These are phyloP conservation scores for Cubamyces lactineus DNA, from an alignment of 768 basidiomycete genomes.

Conservation along the genomic window DNA sequence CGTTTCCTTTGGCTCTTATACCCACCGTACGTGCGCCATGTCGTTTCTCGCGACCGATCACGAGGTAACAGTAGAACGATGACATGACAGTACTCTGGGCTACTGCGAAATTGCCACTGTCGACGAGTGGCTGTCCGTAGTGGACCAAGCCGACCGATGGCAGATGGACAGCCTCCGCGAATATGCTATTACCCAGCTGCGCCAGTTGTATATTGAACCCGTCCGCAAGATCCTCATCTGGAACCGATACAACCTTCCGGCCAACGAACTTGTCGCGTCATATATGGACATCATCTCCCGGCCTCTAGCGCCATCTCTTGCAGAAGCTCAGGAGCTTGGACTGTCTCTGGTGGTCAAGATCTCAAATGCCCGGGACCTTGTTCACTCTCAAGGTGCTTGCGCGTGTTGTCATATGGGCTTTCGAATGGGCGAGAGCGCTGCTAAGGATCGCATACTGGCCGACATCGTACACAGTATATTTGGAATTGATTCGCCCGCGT, in stretches of 20 bases:
- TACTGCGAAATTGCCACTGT: conserved; percentile 13
- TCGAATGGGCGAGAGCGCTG: background rate
- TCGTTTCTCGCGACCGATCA: background rate
- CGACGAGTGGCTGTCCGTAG: conserved; percentile 26
- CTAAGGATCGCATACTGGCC: background rate
- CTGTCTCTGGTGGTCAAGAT: conserved; percentile 12
- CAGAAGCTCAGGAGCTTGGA: conserved; percentile 18
- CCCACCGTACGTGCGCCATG: conserved; percentile 15
- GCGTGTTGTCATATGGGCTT: background rate
- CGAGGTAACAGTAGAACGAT: background rate
- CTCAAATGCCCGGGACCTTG: conserved; percentile 14
- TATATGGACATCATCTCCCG: conserved; percentile 22
- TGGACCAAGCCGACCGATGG: conserved; percentile 25
- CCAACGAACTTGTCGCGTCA: conserved; percentile 12
- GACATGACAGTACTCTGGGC: conserved; percentile 1
- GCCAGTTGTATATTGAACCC: conserved; percentile 14
- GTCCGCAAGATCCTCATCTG: conserved; percentile 23
- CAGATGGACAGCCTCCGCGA: conserved; percentile 21
- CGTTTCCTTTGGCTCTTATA: conserved; percentile 23
- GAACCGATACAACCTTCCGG: conserved; percentile 15
- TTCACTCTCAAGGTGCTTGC: conserved; percentile 12
- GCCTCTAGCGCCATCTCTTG: conserved; percentile 2
- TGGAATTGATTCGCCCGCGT: background rate
- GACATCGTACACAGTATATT: background rate
- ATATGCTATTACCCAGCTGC: conserved; percentile 9